Base-by-base conservation (phyloP, 371 early-diverging fungal genomes). In the Apophysomyces elegans region DNA sequence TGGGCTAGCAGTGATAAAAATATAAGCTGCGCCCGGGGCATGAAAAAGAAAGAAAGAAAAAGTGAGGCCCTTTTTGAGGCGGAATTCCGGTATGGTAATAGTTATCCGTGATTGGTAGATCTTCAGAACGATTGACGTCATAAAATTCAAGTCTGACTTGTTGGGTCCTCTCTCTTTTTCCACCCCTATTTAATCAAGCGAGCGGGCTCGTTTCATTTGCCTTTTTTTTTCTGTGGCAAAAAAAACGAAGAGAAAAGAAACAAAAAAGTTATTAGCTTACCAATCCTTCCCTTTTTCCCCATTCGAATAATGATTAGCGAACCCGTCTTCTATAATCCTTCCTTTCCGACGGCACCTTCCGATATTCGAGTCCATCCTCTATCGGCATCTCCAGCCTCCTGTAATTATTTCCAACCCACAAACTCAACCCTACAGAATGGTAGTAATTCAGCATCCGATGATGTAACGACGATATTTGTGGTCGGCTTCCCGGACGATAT, bases 401-500 rank as follows among this genome's bases (percentile, higher is more conserved):
- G 54, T 50, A 50, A 50, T 50, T 50, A 50, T 21, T 50, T 50
- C 54, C 54, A 50, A 26, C 11, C 54, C 9, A 50, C 54, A 50
- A 50, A 50, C 21, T 7, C 54, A 21, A 21, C 54, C 0, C n/a
- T 9, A 21, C 54, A 50, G 21, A 50, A 50, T 50, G 54, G 54
- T 26, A 26, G 32, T 26, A 50, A 18, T 21, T 50, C 54, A 50
- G n/a, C 21, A 50, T 50, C 61, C 13, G 88, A 88, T 67, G 88
- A 88, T 73, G 85, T 97, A 63, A 91, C 95, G 16, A 96, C 97
- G 26, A 95, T 97, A 67, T 98, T 97, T 83, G 96, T 98, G 6
- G 95, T 96, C 37, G 98, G 98, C 18, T 95, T 97, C 66, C 98
- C 98, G 54, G 95, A 96, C 45, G 97, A 97, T 76, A 94, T 97